Evolutionary conservation across 306 rosid genomes (phyloP).

Genomic region (Dryas alaskensis): DNA sequence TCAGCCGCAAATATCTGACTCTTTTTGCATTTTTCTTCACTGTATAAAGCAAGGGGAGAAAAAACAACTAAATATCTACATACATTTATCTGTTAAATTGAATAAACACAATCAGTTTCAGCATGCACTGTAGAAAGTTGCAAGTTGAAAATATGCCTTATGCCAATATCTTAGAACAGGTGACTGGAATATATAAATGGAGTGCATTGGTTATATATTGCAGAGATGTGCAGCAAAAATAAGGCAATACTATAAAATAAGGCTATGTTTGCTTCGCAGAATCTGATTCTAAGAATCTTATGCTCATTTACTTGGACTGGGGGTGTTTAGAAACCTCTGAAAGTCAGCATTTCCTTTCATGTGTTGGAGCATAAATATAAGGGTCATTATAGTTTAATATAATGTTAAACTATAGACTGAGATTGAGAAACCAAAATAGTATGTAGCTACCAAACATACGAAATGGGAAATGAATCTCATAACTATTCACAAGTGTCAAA

Average conservation of each 20-base stretch:
- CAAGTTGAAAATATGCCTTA: not conserved
- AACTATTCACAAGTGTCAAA: too few species aligned
- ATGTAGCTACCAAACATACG: too few species aligned
- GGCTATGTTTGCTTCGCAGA: too few species aligned
- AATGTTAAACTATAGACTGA: too few species aligned
- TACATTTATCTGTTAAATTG: constrained; percentile 2
- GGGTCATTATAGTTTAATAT: too few species aligned
- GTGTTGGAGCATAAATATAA: too few species aligned
- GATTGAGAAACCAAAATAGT: too few species aligned
- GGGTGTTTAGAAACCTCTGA: too few species aligned
- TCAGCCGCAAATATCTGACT: constrained; percentile 69
- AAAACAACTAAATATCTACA: not conserved
- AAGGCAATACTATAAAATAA: not conserved
- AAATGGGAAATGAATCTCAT: too few species aligned
- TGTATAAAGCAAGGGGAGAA: constrained; percentile 31
- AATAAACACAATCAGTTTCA: constrained; percentile 2
- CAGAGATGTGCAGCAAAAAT: not conserved
- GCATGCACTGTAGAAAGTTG: not conserved
- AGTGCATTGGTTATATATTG: not conserved
- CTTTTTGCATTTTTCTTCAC: constrained; percentile 71
- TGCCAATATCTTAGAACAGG: not conserved
- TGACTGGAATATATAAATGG: not conserved
- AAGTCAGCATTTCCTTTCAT: too few species aligned
- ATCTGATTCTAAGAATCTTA: too few species aligned
- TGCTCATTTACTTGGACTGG: too few species aligned